A percentile compares a stretch with the other conserved stretches of the same genome.
phyloP scores from a whole-genome alignment of 345 rosid species.

The Ceriops zippeliana region DNA sequence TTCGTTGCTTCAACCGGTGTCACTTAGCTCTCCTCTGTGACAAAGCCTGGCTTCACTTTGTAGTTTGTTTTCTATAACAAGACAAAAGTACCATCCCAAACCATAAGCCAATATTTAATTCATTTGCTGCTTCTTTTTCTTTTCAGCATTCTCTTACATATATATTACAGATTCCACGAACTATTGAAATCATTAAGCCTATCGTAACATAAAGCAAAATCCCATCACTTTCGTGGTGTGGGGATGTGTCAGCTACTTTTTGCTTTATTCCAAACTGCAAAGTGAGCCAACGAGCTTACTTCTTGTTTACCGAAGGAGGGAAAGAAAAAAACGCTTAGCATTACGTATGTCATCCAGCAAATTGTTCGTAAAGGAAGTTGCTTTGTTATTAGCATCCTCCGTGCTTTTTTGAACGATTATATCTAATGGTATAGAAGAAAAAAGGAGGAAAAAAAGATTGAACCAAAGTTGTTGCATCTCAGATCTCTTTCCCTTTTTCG shows the following conservation, averaged over 20 bases:
- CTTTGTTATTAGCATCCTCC: too few species aligned
- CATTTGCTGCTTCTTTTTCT: neutral
- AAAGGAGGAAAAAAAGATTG: too few species aligned
- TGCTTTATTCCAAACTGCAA: conserved; percentile 43
- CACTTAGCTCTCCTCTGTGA: conserved; percentile 24
- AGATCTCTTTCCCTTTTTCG: too few species aligned
- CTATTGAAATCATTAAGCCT: neutral
- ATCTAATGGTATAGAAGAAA: too few species aligned
- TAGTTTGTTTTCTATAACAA: conserved; percentile 35
- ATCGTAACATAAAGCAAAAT: conserved; percentile 15
- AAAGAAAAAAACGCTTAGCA: too few species aligned
- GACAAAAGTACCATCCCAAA: conserved; percentile 42
- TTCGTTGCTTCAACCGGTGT: conserved; percentile 60
- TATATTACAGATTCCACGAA: neutral
- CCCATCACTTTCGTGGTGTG: conserved; percentile 29
- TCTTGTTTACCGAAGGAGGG: neutral
- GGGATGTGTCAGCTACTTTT: conserved; percentile 43
- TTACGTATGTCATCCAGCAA: too few species aligned
- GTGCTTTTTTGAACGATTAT: too few species aligned
- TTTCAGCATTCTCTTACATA: conserved; percentile 13
- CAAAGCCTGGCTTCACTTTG: conserved; percentile 43
- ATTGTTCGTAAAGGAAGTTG: too few species aligned
- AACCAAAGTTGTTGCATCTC: too few species aligned
- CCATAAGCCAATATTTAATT: conserved; percentile 11
- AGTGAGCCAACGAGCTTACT: conserved; percentile 1